A percentile compares a stretch with the other conserved stretches of the same genome.
Conservation (phyloP, 2,329 filamentous ascomycete species). For the Cordyceps cateniannulata region DNA sequence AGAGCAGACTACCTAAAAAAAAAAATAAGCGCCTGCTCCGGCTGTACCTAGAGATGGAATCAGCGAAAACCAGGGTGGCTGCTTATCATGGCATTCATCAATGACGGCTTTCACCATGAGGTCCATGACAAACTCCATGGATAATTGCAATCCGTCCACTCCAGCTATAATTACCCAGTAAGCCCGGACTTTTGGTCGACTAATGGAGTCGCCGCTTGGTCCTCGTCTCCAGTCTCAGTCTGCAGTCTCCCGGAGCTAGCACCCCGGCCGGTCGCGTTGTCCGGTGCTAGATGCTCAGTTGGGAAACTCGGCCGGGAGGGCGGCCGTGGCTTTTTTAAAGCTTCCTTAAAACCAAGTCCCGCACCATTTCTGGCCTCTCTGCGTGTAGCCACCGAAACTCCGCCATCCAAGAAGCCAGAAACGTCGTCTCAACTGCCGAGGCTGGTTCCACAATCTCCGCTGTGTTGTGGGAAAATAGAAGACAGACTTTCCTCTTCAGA, state of each 20-base stretch:
- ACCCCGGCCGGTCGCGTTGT: not conserved
- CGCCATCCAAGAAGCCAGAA: not conserved
- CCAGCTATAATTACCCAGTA: too few relatives aligned
- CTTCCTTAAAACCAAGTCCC: not conserved
- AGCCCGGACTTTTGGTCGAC: not conserved
- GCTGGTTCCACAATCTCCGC: conserved; percentile 2
- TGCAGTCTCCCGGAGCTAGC: not conserved
- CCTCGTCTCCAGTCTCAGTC: not conserved
- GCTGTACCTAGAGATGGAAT: too few relatives aligned
- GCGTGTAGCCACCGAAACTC: not conserved
- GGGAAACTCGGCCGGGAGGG: conserved; percentile 8
- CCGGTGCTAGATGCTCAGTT: conserved; percentile 3
- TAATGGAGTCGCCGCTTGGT: not conserved
- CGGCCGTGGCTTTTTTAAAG: not conserved
- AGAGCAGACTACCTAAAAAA: conserved; percentile 6
- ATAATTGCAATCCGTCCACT: not conserved
- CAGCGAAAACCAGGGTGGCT: too few relatives aligned
- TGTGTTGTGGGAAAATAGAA: too few relatives aligned
- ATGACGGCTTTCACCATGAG: too few relatives aligned
- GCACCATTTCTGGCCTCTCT: not conserved
- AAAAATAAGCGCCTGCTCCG: not conserved
- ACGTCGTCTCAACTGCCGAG: not conserved
- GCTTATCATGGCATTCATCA: too few relatives aligned
- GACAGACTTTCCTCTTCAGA: too few relatives aligned
- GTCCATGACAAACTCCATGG: not conserved